Percentiles rank a stretch among this genome's conserved stretches.
phyloP scores from a whole-genome alignment of 2,329 filamentous ascomycete species.

The Dissoconium aciculare region DNA sequence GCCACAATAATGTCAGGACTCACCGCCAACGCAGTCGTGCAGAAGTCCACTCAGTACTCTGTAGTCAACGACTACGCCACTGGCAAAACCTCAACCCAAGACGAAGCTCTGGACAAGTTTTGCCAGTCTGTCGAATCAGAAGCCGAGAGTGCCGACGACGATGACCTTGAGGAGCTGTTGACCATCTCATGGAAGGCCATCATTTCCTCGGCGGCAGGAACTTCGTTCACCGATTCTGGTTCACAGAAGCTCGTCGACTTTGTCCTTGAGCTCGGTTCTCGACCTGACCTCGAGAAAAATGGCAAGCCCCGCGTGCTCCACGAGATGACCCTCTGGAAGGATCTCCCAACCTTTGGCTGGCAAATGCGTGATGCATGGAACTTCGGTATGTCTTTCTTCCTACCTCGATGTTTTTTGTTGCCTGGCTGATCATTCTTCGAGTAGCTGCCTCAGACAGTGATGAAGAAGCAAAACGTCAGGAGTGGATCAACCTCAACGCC shows the following conservation, averaged over 20 bases:
- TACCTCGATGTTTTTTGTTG: too few species aligned
- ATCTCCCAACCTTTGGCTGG: constrained; percentile 19
- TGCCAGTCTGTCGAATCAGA: constrained; percentile 13
- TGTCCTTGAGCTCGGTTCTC: constrained; percentile 10
- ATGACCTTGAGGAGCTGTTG: constrained; percentile 12
- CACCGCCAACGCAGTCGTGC: constrained; percentile 7
- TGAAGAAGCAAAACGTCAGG: constrained; percentile 9
- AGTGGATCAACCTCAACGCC: constrained; percentile 21
- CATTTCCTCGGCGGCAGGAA: constrained; percentile 12
- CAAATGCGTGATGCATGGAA: constrained; percentile 22
- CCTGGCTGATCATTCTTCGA: not conserved
- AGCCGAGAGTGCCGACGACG: constrained; percentile 8
- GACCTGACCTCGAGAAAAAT: constrained; percentile 10
- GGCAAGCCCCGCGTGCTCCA: constrained; percentile 13
- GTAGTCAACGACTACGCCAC: constrained; percentile 7
- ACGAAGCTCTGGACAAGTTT: constrained; percentile 9
- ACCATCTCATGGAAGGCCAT: constrained; percentile 13
- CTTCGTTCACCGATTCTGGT: constrained; percentile 11
- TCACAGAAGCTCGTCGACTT: constrained; percentile 12
- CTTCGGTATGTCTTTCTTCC: constrained; percentile 10
- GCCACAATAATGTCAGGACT: constrained; percentile 12
- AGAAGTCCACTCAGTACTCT: constrained; percentile 9
- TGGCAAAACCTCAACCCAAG: constrained; percentile 4
- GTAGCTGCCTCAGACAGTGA: constrained; percentile 13
- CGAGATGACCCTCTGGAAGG: constrained; percentile 16